Conservation (phyloP, 139 green algal genomes). For the Chlorella ohadii region DNA sequence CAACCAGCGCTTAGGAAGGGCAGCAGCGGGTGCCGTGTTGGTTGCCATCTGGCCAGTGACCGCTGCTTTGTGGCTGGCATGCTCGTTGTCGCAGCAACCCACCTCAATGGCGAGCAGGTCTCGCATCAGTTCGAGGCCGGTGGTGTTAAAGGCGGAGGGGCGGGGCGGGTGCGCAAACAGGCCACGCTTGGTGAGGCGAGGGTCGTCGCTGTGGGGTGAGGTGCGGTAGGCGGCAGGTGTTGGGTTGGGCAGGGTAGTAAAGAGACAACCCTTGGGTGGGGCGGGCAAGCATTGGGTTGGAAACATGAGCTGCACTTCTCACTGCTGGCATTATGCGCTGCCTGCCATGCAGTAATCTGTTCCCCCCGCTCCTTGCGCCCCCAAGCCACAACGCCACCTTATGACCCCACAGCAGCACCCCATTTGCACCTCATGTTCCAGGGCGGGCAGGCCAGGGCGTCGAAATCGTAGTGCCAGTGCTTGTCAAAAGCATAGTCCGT, state of each 20-base stretch:
- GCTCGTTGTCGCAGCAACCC: no score
- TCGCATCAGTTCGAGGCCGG: constrained; percentile 49
- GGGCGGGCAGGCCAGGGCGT: constrained; percentile 71
- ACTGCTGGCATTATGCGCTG: no score
- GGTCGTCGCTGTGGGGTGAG: neutral
- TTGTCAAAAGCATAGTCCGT: constrained; percentile 80
- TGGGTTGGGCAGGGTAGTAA: no score
- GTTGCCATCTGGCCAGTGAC: no score
- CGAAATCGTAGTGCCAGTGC: constrained; percentile 79
- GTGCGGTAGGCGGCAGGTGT: neutral
- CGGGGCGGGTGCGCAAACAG: constrained; percentile 68
- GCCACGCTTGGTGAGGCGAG: constrained; percentile 1
- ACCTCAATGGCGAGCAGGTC: constrained; percentile 70
- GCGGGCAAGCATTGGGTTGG: neutral
- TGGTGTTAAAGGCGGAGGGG: constrained; percentile 32
- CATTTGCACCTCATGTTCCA: constrained; percentile 58
- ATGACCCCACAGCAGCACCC: no score
- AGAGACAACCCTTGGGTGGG: neutral
- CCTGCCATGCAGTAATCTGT: no score
- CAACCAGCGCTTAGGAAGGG: no score
- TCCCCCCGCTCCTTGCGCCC: no score
- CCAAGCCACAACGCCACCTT: no score
- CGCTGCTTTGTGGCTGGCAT: no score
- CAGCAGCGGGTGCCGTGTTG: no score
- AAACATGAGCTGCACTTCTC: no score